Evolutionary conservation across 345 rosid species (phyloP), one percentile per base, ranked within the genome.

Genomic region (Cardamine occulta): DNA sequence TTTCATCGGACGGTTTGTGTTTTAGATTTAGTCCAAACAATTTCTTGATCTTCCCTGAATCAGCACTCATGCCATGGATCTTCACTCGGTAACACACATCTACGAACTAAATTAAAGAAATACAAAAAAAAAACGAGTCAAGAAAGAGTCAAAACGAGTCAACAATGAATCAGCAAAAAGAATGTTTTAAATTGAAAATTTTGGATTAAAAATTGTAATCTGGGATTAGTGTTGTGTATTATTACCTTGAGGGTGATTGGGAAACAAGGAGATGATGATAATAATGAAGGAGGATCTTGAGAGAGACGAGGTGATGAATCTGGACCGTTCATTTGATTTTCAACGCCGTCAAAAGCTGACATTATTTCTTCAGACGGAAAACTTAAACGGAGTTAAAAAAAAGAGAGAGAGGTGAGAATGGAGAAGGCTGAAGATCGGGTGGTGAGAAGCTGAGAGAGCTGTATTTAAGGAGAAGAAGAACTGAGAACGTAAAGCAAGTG

Each of bases 181-280:
- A 40, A 12, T 6, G n/a, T 40, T 13, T 4, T 29, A 4, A n/a
- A 58, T 72, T 60, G 0, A 7, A 24, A 18, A 19, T 6, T n/a
- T 2, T 3, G 28, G 39, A 39, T 17, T 32, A 31, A 40, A 42
- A 35, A 48, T 18, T 15, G 6, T 17, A 48, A 52, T 45, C 29
- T 60, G 62, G 40, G 55, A 29, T 8, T 64, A 21, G 15, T 17
- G 24, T 28, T 70, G 54, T 11, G 61, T 28, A 4, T 28, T 28
- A 7, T 2, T 64, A 93, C 98, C 97, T 86, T 86, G 75, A 93
- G 93, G 70, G 96, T 80, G 80, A 93, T 84, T n/a, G 97, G 97
- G 59, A 65, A 86, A 67, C 82, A 84, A 63, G 90, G 79, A 55
- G 31, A 28, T 28, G 95, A 68, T 72, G 87, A 70, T 55, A 14